Base-by-base conservation (phyloP, 1,284 basidiomycete genomes). In the Ustilago esculenta region DNA sequence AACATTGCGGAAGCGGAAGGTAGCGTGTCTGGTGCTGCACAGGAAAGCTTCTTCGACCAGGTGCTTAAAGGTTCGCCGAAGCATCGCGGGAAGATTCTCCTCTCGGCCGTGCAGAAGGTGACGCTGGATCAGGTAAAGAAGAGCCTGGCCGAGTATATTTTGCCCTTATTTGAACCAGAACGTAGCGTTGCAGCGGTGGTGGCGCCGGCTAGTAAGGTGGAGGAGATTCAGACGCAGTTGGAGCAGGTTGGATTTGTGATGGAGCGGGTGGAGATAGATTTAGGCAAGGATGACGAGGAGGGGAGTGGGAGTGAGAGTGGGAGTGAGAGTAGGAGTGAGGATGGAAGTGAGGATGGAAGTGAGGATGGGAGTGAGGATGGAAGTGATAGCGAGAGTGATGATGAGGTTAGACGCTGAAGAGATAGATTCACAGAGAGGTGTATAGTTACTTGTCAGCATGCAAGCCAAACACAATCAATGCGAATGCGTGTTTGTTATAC, bases 161-260 rank as follows among this genome's bases (percentile, higher is more conserved):
- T 94, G 33, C 92, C 94, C 0, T 84, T 98, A 46, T 98, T 99
- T 83, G 87, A 90, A 67, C 81, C 94, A 0, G 84, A 86, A 4
- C 87, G 88, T 0, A 92, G 92, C 3, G 87, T 93, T 21, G 91
- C 89, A 0, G 89, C 92, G 15, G 88, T 93, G 6, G 90, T 93
- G 6, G 90, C 91, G 18, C 88, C 92, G 8, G 89, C 91, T 17
- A 87, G 89, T 10, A 94, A 94, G 81, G 87, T 88, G 0, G 88
- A 89, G 24, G 87, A 90, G 68, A 90, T 95, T 50, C 86, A 85
- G 25, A 84, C 87, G 39, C 87, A 87, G 15, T 85, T 98, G 53
- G 83, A 83, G 32, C 83, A 84, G 42, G 83, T 86, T 20, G 95
- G 95, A 1, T 98, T 91, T 76, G 85, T 88, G 17, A 90, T 95